Evolutionary conservation across 2,329 filamentous ascomycete species (phyloP).

Genomic region (Ophiosphaerella korrae): DNA sequence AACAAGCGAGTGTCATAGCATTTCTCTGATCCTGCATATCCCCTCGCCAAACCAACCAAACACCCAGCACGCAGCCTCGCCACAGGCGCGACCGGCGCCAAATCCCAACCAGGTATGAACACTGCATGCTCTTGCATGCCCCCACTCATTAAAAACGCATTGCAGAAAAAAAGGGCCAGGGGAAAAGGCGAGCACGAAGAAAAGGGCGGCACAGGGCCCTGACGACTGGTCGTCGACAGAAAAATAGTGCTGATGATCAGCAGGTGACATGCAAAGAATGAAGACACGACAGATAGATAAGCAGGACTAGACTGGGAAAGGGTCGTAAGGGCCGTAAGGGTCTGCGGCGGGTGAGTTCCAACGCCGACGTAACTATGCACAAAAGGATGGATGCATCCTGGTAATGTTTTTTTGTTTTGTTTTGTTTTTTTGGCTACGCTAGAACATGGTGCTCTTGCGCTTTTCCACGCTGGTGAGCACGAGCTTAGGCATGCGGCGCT

Average conservation of each 20-base stretch:
- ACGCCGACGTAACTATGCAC: constrained; percentile 44
- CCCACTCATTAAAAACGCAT: constrained; percentile 45
- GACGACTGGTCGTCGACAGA: neutral
- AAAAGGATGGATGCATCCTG: constrained; percentile 26
- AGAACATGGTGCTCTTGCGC: constrained; percentile 74
- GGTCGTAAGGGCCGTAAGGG: constrained; percentile 47
- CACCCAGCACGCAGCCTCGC: too few species aligned
- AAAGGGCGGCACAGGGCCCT: too few species aligned
- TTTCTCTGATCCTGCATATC: constrained; percentile 43
- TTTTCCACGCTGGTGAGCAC: constrained; percentile 89
- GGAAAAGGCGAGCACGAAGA: too few species aligned
- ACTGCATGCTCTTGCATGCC: too few species aligned
- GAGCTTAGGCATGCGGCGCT: constrained; percentile 80
- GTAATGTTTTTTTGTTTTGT: constrained; percentile 8
- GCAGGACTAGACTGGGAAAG: constrained; percentile 29
- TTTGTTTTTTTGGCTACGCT: constrained; percentile 26
- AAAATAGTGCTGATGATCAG: constrained; percentile 24
- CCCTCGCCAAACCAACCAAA: too few species aligned
- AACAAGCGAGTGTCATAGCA: constrained; percentile 44
- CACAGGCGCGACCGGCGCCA: too few species aligned
- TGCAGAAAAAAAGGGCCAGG: constrained; percentile 8
- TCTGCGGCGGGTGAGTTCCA: constrained; percentile 23
- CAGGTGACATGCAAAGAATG: constrained; percentile 24
- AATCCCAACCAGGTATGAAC: too few species aligned
- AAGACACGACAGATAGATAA: constrained; percentile 20